phyloP scores from a whole-genome alignment of 495 filamentous ascomycete genomes.

The Rhizodiscina lignyota region DNA sequence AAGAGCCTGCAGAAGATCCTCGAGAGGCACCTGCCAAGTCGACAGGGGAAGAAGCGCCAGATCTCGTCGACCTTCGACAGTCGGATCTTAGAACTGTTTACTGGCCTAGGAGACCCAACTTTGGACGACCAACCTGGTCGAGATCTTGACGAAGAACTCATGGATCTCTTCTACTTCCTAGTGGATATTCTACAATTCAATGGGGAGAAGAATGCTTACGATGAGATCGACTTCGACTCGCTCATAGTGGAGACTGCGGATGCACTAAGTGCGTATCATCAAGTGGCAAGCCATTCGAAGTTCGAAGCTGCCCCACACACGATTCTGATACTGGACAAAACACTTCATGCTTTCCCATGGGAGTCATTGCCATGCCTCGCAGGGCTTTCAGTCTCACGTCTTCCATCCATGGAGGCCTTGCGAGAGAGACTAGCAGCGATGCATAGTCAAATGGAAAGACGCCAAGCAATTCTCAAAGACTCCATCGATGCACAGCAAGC shows the following conservation, averaged over 20 bases:
- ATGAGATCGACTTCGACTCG: conserved; percentile 84
- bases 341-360: conserved; percentile 83
- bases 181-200: conserved; percentile 94
- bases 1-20: conserved; percentile 65
- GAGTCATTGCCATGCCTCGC: conserved; percentile 81
- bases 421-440: conserved; percentile 42
- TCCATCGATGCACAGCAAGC: conserved; percentile 19
- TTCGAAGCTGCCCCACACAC: conserved; percentile 41
- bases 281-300: conserved; percentile 22
- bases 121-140: conserved; percentile 26
- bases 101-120: conserved; percentile 61
- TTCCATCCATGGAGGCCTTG: conserved; percentile 70
- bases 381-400: conserved; percentile 60
- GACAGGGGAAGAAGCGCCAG: conserved; percentile 34
- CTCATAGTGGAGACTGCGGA: conserved; percentile 36
- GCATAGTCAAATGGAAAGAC: no score
- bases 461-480: conserved; percentile 2
- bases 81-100: conserved; percentile 71
- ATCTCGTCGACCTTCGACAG: conserved; percentile 48
- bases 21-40: conserved; percentile 75
- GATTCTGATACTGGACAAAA: conserved; percentile 83
- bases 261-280: conserved; percentile 63
- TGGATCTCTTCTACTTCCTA: conserved; percentile 86
- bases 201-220: conserved; percentile 90
- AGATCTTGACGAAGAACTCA: conserved; percentile 71